Evolutionary conservation across 78 protist genomes (phyloP).

Genomic region (Protostelium mycophagum): DNA sequence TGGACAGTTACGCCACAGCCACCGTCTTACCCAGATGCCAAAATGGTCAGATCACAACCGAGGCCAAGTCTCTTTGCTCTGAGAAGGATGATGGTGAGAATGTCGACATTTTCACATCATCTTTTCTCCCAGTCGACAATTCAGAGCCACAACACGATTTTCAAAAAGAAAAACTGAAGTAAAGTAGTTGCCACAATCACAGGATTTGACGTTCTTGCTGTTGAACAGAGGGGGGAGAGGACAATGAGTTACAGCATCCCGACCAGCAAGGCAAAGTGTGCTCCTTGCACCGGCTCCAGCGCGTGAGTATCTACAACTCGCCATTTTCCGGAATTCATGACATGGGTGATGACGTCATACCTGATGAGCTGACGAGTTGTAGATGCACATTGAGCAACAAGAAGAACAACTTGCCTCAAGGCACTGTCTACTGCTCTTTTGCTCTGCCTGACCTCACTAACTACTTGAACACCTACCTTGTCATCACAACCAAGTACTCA

Average conservation of each 20-base stretch:
- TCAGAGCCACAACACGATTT: too few species aligned
- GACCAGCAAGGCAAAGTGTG: background rate
- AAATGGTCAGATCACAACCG: conserved; percentile 7
- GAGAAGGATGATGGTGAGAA: background rate
- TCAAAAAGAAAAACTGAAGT: background rate
- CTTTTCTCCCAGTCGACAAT: background rate
- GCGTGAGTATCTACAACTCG: background rate
- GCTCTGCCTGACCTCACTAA: background rate
- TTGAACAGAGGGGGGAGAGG: background rate
- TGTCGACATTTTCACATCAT: background rate
- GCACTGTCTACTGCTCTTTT: background rate
- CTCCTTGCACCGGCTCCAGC: background rate
- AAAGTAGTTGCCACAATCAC: background rate
- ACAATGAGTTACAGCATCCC: background rate
- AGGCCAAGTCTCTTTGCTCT: background rate
- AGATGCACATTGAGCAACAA: background rate
- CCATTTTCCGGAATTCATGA: background rate
- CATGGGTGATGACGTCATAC: too few species aligned
- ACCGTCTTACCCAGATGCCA: conserved; percentile 4
- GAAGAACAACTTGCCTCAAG: background rate
- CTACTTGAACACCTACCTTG: background rate
- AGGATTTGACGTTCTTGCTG: background rate
- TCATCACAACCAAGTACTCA: background rate
- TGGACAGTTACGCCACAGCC: background rate
- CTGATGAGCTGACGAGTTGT: too few species aligned